Base-by-base conservation (phyloP, 2,329 filamentous ascomycete genomes). In the Raffaelea deltoideospora region DNA sequence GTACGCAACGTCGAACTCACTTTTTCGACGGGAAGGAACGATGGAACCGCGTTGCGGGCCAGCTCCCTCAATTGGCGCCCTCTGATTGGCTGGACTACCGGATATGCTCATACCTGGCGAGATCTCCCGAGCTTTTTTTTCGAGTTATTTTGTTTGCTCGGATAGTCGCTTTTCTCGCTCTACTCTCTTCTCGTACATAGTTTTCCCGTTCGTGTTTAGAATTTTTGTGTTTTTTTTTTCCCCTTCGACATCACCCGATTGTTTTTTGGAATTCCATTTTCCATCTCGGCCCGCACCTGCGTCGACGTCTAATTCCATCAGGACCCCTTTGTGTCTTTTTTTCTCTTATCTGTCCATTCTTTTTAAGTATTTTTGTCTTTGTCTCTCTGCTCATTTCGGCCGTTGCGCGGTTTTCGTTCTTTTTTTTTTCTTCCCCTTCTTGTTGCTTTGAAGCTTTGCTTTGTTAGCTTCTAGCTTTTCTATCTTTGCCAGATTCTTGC, bases 61-160 rank as follows among this genome's bases (percentile, higher is more conserved):
- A 42, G 36, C 39, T 40, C 38, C 41, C 26, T 31, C 37, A 42
- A 43, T 43, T 48, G 44, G 24, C 38, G 29, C 17, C 17, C 18
- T 35, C 29, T 41, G 33, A 48, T 48, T 47, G 46, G 47, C 32
- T 37, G 34, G 46, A 40, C 44, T 39, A 43, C 39, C 35, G 43
- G 43, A 40, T 37, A 38, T 23, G 18, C 26, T 21, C 28, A 23
- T 33, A 42, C 37, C 41, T 45, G 36, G 42, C 51, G 51, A 55
- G 45, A 53, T 49, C 50, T 54, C 49, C 52, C 52, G 53, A 53
- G 48, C 46, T 42, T 42, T 50, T 53, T 53, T 52, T 48, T 26
- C 23, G 23, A 28, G n/a, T 28, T 45, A 47, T 39, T 34, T 11
- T 32, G 32, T 23, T 44, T 45, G 24, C 32, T 34, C 33, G 26